These are phyloP conservation scores for Xylaria sp. DNA, from an alignment of 2,329 filamentous ascomycete genomes.

Conservation along the genomic window DNA sequence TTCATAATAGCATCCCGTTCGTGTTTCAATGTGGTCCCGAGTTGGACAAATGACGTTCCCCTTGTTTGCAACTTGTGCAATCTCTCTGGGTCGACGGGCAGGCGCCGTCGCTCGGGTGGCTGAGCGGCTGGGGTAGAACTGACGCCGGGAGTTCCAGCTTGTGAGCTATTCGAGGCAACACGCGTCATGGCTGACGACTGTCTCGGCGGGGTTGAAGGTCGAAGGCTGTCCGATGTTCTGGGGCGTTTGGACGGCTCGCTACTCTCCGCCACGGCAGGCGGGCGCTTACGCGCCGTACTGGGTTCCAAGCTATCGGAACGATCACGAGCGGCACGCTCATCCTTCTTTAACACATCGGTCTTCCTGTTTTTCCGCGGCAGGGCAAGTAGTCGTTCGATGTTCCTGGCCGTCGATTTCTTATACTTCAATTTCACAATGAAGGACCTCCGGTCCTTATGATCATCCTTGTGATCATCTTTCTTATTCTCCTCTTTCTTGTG, in stretches of 20 bases:
- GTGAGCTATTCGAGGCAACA: conserved; percentile 56
- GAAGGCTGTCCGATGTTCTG: conserved; percentile 46
- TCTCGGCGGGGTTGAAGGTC: conserved; percentile 56
- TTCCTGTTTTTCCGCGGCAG: conserved; percentile 42
- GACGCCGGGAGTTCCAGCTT: conserved; percentile 55
- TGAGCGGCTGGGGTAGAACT: conserved; percentile 45
- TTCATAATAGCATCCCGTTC: conserved; percentile 52
- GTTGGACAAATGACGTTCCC: conserved; percentile 40
- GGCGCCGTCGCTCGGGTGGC: conserved; percentile 40
- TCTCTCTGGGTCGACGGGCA: conserved; percentile 35
- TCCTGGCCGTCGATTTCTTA: conserved; percentile 49
- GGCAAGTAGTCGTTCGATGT: conserved; percentile 50
- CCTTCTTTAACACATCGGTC: conserved; percentile 43
- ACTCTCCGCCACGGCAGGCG: conserved; percentile 42
- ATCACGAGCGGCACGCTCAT: conserved; percentile 34
- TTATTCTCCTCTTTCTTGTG: conserved; percentile 9
- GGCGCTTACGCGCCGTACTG: conserved; percentile 53
- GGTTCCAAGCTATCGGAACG: conserved; percentile 48
- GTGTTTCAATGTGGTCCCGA: conserved; percentile 59
- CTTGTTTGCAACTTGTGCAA: conserved; percentile 40
- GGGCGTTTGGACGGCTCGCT: conserved; percentile 46
- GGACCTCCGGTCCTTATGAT: too few species aligned
- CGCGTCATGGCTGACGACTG: conserved; percentile 55
- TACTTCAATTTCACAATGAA: conserved; percentile 53
- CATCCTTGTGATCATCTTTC: conserved; percentile 32